Percentiles rank a stretch among this genome's conserved stretches.
These are phyloP conservation scores for Acanthamoeba healyi DNA, from an alignment of 208 protist genomes.

Conservation along the genomic window DNA sequence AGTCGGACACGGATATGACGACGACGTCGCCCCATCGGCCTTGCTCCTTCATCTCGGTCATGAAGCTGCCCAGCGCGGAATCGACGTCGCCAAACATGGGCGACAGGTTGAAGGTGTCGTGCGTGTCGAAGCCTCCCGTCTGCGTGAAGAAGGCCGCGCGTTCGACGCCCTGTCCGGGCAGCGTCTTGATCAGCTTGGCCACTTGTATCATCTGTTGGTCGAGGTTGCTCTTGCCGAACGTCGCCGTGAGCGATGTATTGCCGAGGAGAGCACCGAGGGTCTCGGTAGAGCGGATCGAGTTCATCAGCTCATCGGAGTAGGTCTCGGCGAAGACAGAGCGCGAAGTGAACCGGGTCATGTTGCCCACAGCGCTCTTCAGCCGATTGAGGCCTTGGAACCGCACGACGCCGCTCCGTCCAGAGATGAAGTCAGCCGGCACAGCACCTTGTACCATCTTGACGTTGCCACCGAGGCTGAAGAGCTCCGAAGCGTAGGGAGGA, in stretches of 20 bases:
- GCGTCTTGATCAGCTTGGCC: conserved; percentile 69
- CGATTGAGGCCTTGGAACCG: not conserved
- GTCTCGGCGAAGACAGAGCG: conserved; percentile 2
- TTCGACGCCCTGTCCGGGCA: not conserved
- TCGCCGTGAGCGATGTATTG: not conserved
- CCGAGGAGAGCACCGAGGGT: not conserved
- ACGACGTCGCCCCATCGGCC: conserved; percentile 71
- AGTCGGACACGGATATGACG: conserved; percentile 60
- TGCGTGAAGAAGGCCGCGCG: conserved; percentile 56
- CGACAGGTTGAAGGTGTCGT: conserved; percentile 41
- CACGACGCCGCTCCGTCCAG: not conserved
- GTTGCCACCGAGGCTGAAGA: not conserved
- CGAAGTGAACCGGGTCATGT: not conserved
- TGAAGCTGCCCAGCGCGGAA: conserved; percentile 62
- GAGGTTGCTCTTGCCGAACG: not conserved
- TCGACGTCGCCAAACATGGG: conserved; percentile 6
- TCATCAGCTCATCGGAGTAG: conserved; percentile 2
- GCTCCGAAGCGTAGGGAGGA: conserved; percentile 19
- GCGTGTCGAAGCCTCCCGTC: conserved; percentile 74
- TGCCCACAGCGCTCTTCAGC: not conserved
- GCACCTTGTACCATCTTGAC: conserved; percentile 1
- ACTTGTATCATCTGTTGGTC: conserved; percentile 39
- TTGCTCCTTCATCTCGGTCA: conserved; percentile 67
- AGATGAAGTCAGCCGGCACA: not conserved
- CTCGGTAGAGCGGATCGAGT: not conserved